phyloP scores from a whole-genome alignment of 75 land plant genomes.

The Pinus albicaulis region DNA sequence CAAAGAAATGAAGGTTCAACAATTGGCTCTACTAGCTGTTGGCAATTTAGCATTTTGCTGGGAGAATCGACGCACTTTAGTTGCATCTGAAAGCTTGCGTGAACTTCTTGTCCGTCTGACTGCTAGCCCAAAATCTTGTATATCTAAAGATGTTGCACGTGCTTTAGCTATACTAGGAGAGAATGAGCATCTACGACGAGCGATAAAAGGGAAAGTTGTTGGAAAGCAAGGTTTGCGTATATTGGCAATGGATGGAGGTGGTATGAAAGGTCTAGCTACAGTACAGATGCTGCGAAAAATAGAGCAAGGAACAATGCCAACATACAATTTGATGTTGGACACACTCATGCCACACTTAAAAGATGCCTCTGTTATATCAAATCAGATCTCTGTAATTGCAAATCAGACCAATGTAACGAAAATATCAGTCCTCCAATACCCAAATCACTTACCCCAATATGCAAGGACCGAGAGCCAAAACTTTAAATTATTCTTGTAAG shows the following conservation, averaged over 20 bases:
- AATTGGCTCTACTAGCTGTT: conserved; percentile 70
- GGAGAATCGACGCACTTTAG: conserved; percentile 81
- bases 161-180: conserved; percentile 98
- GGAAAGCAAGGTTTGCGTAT: conserved; percentile 91
- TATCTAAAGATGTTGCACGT: conserved; percentile 88
- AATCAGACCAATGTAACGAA: too few relatives aligned
- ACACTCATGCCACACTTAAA: too few relatives aligned
- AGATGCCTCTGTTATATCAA: too few relatives aligned
- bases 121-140: conserved; percentile 44
- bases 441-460: too few relatives aligned
- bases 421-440: too few relatives aligned
- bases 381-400: too few relatives aligned
- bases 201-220: conserved; percentile 69
- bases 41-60: conserved; percentile 93
- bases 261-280: conserved; percentile 98
- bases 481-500: too few relatives aligned
- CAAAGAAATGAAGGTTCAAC: conserved; percentile 85
- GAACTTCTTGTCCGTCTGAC: conserved; percentile 80
- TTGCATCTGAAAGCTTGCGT: conserved; percentile 81
- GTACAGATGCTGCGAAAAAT: conserved; percentile 91
- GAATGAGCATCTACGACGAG: conserved; percentile 87
- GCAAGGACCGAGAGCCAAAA: too few relatives aligned
- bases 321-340: too few relatives aligned
- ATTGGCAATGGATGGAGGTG: conserved; percentile 99
- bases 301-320: conserved; percentile 91